phyloP scores from a whole-genome alignment of 768 basidiomycete species.

The Termitomyces sp. region DNA sequence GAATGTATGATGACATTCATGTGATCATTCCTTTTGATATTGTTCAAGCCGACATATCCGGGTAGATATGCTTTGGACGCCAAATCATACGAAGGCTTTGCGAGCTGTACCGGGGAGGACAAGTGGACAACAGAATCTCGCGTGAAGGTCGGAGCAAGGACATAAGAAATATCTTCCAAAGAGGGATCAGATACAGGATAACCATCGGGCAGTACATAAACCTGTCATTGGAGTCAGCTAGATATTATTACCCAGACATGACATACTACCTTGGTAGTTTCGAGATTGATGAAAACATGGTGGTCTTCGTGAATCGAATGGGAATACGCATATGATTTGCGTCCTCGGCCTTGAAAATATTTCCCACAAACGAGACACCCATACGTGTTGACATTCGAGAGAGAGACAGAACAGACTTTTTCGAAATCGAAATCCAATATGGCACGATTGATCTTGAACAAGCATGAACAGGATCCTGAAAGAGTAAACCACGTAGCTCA shows the following conservation, averaged over 20 bases:
- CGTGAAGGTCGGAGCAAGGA: conserved; percentile 88
- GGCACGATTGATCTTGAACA: conserved; percentile 79
- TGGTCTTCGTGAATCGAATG: conserved; percentile 98
- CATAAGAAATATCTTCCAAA: conserved; percentile 89
- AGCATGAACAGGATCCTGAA: conserved; percentile 3
- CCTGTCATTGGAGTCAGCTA: conserved; percentile 43
- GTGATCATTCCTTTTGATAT: conserved; percentile 96
- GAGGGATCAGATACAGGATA: conserved; percentile 97
- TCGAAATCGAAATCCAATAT: conserved; percentile 98
- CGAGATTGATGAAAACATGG: conserved; percentile 96
- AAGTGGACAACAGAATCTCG: conserved; percentile 47
- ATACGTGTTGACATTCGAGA: conserved; percentile 96
- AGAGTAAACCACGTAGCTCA: conserved; percentile 32
- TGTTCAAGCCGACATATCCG: conserved; percentile 95
- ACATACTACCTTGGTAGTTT: conserved; percentile 75
- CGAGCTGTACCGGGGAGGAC: conserved; percentile 53
- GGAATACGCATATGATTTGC: conserved; percentile 90
- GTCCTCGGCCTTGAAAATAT: conserved; percentile 97
- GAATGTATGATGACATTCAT: conserved; percentile 97
- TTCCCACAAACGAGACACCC: conserved; percentile 98
- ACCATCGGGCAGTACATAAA: conserved; percentile 96
- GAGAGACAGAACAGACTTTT: conserved; percentile 95
- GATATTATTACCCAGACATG: conserved; percentile 1
- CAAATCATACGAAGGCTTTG: conserved; percentile 84
- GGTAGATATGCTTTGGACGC: conserved; percentile 77